Percentiles rank a stretch among this genome's conserved stretches.
These are phyloP conservation scores for Pachysolen tannophilus DNA, from an alignment of 805 yeast genomes.

Conservation along the genomic window DNA sequence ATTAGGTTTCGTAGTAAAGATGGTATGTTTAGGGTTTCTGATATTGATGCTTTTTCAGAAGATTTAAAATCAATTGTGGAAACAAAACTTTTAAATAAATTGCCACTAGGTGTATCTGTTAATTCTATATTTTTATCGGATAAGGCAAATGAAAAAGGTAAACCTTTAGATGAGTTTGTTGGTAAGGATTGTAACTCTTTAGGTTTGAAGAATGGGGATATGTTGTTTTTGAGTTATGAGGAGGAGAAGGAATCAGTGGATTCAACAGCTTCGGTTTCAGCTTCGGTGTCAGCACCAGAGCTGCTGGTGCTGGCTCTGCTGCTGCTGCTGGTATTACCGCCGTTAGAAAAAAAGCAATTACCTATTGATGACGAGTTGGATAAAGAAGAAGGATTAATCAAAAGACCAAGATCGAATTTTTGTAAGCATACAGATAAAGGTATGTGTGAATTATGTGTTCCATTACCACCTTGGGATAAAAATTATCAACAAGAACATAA, in stretches of 20 bases:
- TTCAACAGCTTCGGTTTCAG: neutral
- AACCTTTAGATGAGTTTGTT: slow-evolving; percentile 23
- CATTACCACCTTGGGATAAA: slow-evolving; percentile 91
- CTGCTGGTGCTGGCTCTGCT: too few relatives aligned
- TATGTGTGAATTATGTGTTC: slow-evolving; percentile 97
- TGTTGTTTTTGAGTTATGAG: slow-evolving; percentile 37
- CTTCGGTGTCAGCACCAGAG: too few relatives aligned
- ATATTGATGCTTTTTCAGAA: slow-evolving; percentile 25
- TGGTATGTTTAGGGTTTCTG: slow-evolving; percentile 68
- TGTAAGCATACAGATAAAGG: slow-evolving; percentile 91
- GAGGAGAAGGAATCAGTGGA: slow-evolving; percentile 7
- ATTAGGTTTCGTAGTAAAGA: slow-evolving; percentile 77
- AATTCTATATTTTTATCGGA: slow-evolving; percentile 31
- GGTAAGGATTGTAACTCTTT: slow-evolving; percentile 28
- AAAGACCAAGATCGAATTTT: slow-evolving; percentile 48
- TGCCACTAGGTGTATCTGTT: slow-evolving; percentile 25
- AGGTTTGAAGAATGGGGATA: slow-evolving; percentile 53
- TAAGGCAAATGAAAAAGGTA: slow-evolving; percentile 36
- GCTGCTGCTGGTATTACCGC: slow-evolving; percentile 1
- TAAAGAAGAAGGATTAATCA: slow-evolving; percentile 62
- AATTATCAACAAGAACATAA: slow-evolving; percentile 64
- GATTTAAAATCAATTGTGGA: slow-evolving; percentile 3
- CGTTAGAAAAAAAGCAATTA: slow-evolving; percentile 32
- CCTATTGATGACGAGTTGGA: slow-evolving; percentile 63
- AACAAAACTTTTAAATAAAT: slow-evolving; percentile 18